Conservation (phyloP, 495 filamentous ascomycete genomes). For the Letharia lupina region DNA sequence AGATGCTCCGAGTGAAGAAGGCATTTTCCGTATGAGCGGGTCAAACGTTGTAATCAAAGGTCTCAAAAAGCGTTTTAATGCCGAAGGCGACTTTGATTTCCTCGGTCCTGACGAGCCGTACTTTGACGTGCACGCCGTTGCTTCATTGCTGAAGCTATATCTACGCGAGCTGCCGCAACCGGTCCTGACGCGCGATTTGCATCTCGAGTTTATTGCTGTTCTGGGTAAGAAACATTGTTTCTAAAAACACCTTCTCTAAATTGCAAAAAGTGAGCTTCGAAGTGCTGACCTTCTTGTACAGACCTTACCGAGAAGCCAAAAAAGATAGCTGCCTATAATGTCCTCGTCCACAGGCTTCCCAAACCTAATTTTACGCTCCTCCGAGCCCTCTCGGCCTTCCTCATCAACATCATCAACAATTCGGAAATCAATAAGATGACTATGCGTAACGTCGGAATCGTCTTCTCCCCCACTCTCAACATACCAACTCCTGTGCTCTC, state of each 20-base stretch:
- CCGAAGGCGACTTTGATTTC: slow-evolving; percentile 86
- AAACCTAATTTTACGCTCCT: slow-evolving; percentile 70
- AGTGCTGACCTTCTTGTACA: slow-evolving; percentile 29
- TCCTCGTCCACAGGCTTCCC: slow-evolving; percentile 77
- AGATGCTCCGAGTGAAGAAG: slow-evolving; percentile 77
- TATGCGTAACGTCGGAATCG: slow-evolving; percentile 92
- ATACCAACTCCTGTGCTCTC: slow-evolving; percentile 94
- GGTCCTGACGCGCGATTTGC: slow-evolving; percentile 82
- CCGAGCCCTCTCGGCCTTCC: slow-evolving; percentile 71
- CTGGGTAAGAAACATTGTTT: slow-evolving; percentile 51
- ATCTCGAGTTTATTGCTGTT: slow-evolving; percentile 78
- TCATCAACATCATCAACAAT: slow-evolving; percentile 84
- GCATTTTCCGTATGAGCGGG: slow-evolving; percentile 91
- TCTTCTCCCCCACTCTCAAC: slow-evolving; percentile 97
- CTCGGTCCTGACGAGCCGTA: slow-evolving; percentile 66
- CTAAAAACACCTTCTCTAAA: neutral
- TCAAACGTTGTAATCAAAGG: slow-evolving; percentile 90
- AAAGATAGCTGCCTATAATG: slow-evolving; percentile 76
- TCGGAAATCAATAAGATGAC: slow-evolving; percentile 95
- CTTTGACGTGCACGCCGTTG: slow-evolving; percentile 93
- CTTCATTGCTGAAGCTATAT: slow-evolving; percentile 89
- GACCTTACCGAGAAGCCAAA: slow-evolving; percentile 59
- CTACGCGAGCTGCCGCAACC: slow-evolving; percentile 84
- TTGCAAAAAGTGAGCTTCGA: neutral
- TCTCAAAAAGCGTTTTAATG: slow-evolving; percentile 85